A percentile compares a stretch with the other conserved stretches of the same genome.
Conservation (phyloP, 2,329 filamentous ascomycete species). For the Xylaria multiplex region DNA sequence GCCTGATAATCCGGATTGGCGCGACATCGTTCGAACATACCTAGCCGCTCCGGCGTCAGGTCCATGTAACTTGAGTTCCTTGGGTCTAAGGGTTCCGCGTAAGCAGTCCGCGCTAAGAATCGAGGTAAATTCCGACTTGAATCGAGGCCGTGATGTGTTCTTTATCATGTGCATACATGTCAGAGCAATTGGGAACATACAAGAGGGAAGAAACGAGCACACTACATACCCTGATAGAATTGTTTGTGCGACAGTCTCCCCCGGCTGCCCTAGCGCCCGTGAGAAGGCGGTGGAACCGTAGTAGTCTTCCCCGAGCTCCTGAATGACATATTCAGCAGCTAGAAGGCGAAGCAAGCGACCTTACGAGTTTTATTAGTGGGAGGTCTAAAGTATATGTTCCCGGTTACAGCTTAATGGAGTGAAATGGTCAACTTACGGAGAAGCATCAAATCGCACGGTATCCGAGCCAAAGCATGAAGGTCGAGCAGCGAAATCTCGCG, state of each 20-base stretch:
- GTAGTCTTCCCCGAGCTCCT: conserved; percentile 29
- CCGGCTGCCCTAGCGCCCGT: conserved; percentile 20
- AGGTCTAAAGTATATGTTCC: too few relatives aligned
- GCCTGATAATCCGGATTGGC: conserved; percentile 45
- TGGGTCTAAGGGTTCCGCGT: conserved; percentile 48
- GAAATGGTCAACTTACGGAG: conserved; percentile 19
- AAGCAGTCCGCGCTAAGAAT: conserved; percentile 49
- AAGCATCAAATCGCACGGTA: conserved; percentile 27
- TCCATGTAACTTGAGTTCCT: conserved; percentile 41
- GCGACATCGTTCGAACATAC: conserved; percentile 50
- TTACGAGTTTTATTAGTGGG: neutral
- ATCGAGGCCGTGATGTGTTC: conserved; percentile 47
- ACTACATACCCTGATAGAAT: conserved; percentile 28
- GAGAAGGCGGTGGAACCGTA: conserved; percentile 31
- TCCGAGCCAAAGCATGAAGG: conserved; percentile 23
- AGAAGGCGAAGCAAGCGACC: conserved; percentile 35
- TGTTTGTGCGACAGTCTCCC: conserved; percentile 28
- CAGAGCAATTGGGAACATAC: neutral
- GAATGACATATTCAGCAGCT: conserved; percentile 25
- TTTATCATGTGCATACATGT: conserved; percentile 18
- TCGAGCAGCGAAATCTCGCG: conserved; percentile 21
- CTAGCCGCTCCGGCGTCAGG: conserved; percentile 38
- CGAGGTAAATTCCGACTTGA: conserved; percentile 48
- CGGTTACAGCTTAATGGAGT: neutral
- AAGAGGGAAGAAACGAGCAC: neutral